phyloP scores from a whole-genome alignment of 73 alveolate species.

The Paramecium pentaurelia region DNA sequence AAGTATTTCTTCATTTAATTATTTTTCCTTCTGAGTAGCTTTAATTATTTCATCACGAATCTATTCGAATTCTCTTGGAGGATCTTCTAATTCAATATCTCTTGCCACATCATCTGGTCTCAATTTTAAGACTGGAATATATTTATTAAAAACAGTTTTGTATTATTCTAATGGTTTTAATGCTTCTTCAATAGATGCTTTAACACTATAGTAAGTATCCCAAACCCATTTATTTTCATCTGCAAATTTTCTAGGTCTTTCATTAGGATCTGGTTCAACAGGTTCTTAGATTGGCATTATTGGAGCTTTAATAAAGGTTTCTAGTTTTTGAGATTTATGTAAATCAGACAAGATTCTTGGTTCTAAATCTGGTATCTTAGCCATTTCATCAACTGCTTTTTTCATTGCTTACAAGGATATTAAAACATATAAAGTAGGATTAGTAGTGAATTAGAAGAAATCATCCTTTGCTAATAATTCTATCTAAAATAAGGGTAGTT shows the following conservation, averaged over 20 bases:
- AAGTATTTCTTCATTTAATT: slow-evolving; percentile 85
- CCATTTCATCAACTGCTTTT: slow-evolving; percentile 94
- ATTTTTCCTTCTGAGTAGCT: slow-evolving; percentile 86
- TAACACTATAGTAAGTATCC: slow-evolving; percentile 85
- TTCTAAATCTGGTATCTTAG: slow-evolving; percentile 94
- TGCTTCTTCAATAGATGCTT: slow-evolving; percentile 84
- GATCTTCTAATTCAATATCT: slow-evolving; percentile 85
- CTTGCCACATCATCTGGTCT: slow-evolving; percentile 90
- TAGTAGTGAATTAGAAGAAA: slow-evolving; percentile 49
- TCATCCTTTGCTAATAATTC: slow-evolving; percentile 56
- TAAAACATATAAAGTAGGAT: slow-evolving; percentile 88
- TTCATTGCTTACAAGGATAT: slow-evolving; percentile 89
- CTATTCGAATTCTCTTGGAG: slow-evolving; percentile 79
- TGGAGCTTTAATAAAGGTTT: slow-evolving; percentile 90
- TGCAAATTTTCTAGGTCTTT: slow-evolving; percentile 76
- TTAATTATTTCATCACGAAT: slow-evolving; percentile 87
- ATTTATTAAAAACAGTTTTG: slow-evolving; percentile 84
- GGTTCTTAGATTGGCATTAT: slow-evolving; percentile 93
- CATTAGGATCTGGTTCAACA: slow-evolving; percentile 82
- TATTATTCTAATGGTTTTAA: slow-evolving; percentile 91
- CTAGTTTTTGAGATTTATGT: slow-evolving; percentile 89
- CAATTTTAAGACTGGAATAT: slow-evolving; percentile 84
- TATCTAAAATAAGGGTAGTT: slow-evolving; percentile 46
- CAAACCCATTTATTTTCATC: slow-evolving; percentile 99
- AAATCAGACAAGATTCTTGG: slow-evolving; percentile 91